Evolutionary conservation across 2,329 filamentous ascomycete genomes (phyloP).

Genomic region (Cordyceps javanica): DNA sequence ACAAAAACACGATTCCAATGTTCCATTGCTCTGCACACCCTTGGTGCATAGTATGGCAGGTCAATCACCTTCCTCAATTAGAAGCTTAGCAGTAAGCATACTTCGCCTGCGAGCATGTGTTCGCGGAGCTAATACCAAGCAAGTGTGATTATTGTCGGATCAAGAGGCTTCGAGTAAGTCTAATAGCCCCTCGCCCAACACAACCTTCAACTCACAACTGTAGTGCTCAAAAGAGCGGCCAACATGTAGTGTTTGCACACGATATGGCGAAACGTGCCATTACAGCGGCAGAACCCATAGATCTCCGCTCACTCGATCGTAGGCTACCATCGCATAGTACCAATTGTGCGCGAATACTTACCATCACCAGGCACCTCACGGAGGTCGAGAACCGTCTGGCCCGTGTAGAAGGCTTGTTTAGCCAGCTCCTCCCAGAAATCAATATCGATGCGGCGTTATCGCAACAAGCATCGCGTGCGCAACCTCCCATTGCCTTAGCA

Average conservation of each 20-base stretch:
- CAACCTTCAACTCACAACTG: too few species aligned
- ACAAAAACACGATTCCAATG: too few species aligned
- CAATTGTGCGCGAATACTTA: not conserved
- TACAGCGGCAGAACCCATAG: not conserved
- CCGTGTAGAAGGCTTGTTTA: not conserved
- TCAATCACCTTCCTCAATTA: too few species aligned
- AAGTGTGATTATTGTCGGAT: too few species aligned
- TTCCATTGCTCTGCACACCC: too few species aligned
- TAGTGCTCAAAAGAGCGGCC: not conserved
- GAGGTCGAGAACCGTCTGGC: not conserved
- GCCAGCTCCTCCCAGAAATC: not conserved
- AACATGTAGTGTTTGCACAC: not conserved
- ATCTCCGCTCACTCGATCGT: not conserved
- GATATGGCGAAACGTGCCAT: not conserved
- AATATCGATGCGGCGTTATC: not conserved
- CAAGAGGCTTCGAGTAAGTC: too few species aligned
- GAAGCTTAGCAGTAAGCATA: too few species aligned
- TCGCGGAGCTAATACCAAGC: too few species aligned
- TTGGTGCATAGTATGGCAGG: too few species aligned
- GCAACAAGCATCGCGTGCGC: too few species aligned
- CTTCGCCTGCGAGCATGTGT: too few species aligned
- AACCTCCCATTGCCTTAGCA: not conserved
- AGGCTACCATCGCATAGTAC: not conserved
- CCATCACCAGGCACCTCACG: not conserved
- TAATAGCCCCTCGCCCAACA: too few species aligned